phyloP scores from a whole-genome alignment of 345 rosid species.

The Citropsis articulata region DNA sequence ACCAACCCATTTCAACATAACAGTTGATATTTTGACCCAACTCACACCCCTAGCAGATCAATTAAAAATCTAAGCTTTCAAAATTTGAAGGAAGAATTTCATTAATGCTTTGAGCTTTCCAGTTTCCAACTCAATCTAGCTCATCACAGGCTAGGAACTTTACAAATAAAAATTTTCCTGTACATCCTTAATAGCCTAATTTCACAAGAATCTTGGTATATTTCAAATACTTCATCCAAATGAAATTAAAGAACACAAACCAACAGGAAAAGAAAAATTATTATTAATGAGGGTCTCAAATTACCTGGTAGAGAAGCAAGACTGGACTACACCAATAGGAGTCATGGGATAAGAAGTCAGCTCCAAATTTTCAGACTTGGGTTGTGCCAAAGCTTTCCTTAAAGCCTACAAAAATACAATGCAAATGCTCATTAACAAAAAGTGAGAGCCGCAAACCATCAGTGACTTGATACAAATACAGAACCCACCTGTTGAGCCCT shows the following conservation, averaged over 20 bases:
- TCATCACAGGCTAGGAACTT: neutral
- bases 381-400: constrained; percentile 58
- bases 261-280: neutral
- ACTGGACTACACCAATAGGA: constrained; percentile 68
- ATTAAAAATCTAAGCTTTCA: neutral
- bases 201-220: neutral
- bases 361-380: constrained; percentile 37
- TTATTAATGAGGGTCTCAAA: neutral
- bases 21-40: neutral
- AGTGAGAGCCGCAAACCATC: neutral
- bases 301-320: constrained; percentile 83
- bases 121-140: neutral
- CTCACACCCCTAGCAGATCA: neutral
- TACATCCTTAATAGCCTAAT: neutral
- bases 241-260: neutral
- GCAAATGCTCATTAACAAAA: neutral
- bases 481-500: constrained; percentile 75
- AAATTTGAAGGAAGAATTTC: neutral
- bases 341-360: constrained; percentile 60
- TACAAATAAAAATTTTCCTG: neutral
- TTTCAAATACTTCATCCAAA: neutral
- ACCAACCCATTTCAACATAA: neutral
- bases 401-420: constrained; percentile 42
- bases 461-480: neutral
- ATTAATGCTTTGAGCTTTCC: neutral